Conservation (phyloP, 1,139 yeast species). For the Suhomyces anneliseae region DNA sequence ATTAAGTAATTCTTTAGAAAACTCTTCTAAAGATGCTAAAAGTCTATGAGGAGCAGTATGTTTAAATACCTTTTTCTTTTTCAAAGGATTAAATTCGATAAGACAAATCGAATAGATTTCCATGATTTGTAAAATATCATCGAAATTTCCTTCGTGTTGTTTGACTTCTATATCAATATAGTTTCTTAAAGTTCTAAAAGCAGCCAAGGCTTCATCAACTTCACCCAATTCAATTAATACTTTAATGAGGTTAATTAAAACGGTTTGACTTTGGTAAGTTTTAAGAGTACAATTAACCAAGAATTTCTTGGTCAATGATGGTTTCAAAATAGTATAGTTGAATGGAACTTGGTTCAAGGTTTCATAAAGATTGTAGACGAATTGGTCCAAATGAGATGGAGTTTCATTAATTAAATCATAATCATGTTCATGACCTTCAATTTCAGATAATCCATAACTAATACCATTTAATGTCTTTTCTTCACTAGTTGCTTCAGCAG, state of each 20-base stretch:
- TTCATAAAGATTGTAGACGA: slow-evolving; percentile 36
- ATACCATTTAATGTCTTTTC: slow-evolving; percentile 4
- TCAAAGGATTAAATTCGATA: slow-evolving; percentile 38
- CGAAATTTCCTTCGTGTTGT: slow-evolving; percentile 33
- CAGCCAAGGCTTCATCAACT: slow-evolving; percentile 48
- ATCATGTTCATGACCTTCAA: slow-evolving; percentile 6
- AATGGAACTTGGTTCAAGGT: slow-evolving; percentile 28
- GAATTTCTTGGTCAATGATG: slow-evolving; percentile 32
- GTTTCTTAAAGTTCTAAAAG: slow-evolving; percentile 37
- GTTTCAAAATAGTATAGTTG: slow-evolving; percentile 24
- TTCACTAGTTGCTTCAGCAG: slow-evolving; percentile 20
- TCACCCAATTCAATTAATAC: slow-evolving; percentile 37
- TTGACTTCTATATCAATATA: slow-evolving; percentile 38
- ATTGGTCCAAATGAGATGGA: slow-evolving; percentile 28
- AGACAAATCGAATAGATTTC: slow-evolving; percentile 39
- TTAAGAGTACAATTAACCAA: slow-evolving; percentile 33
- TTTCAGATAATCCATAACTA: slow-evolving; percentile 3
- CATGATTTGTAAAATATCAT: slow-evolving; percentile 38
- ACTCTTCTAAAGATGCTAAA: slow-evolving; percentile 19
- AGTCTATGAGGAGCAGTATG: slow-evolving; percentile 26
- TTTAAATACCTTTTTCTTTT: slow-evolving; percentile 29
- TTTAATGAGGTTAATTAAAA: slow-evolving; percentile 35
- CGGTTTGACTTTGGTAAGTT: slow-evolving; percentile 41
- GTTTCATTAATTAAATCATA: slow-evolving; percentile 5
- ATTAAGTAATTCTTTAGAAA: slow-evolving; percentile 19